Percentiles rank a stretch among this genome's conserved stretches.
These are phyloP conservation scores for Pulveroboletus frians DNA, from an alignment of 768 basidiomycete genomes.

Conservation along the genomic window DNA sequence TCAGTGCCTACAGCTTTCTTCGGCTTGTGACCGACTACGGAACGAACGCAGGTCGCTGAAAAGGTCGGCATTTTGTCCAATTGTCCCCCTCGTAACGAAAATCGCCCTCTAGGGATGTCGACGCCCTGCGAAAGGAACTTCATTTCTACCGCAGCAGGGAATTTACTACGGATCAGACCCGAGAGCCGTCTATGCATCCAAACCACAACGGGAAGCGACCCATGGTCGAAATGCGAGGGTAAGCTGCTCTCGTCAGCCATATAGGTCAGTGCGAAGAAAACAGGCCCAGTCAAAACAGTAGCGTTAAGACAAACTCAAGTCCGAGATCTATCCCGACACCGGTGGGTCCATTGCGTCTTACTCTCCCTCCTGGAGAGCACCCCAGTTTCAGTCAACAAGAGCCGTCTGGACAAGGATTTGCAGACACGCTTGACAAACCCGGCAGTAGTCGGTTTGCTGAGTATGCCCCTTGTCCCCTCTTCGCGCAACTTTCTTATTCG, in stretches of 20 bases:
- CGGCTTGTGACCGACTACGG: constrained; percentile 30
- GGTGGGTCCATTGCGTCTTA: constrained; percentile 59
- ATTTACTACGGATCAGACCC: constrained; percentile 21
- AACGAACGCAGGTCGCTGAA: constrained; percentile 44
- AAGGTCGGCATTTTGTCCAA: constrained; percentile 37
- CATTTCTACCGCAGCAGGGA: constrained; percentile 39
- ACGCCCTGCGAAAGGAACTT: constrained; percentile 46
- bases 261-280: background rate
- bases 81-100: constrained; percentile 5
- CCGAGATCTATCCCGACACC: constrained; percentile 55
- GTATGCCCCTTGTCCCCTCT: constrained; percentile 30
- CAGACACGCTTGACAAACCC: constrained; percentile 34
- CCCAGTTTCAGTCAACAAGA: constrained; percentile 30
- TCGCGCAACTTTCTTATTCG: constrained; percentile 10
- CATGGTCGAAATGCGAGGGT: constrained; percentile 45
- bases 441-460: constrained; percentile 47
- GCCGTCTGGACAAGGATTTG: constrained; percentile 8
- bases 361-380: constrained; percentile 58
- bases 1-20: constrained; percentile 44
- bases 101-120: constrained; percentile 39
- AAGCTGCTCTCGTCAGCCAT: constrained; percentile 12
- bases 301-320: constrained; percentile 46
- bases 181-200: constrained; percentile 33
- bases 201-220: constrained; percentile 67
- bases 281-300: constrained; percentile 15